Evolutionary conservation across 1,284 basidiomycete genomes (phyloP), one percentile per base, ranked within the genome.

Genomic region (Irpex rosettiformis): DNA sequence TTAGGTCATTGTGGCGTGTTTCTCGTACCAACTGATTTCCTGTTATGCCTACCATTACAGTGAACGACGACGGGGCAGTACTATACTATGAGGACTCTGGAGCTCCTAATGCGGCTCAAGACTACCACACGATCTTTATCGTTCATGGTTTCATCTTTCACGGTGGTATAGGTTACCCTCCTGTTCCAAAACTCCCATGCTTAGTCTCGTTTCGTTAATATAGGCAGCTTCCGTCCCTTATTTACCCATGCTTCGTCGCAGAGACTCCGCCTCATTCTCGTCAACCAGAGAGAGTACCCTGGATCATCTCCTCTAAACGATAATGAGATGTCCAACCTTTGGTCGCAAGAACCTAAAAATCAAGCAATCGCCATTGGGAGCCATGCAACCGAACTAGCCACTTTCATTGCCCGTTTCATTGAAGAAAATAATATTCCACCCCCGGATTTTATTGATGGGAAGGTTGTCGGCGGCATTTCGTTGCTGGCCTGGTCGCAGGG

Each of bases 111-210:
- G 52, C 18, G 3, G 37, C 52, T 8, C 16, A 13, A 2, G 28
- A 25, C 16, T 58, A 58, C 33, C 45, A 28, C 7, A 58, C 57
- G 13, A 54, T 58, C 1, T 18, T 58, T 7, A 7, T 58, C 10
- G 7, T 52, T n/a, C 57, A 58, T 22, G 57, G 57, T 3, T 25
- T 58, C 8, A 28, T 58, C 8, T 58, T 58, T 30, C 57, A 58
- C 27, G 45, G 53, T 22, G 57, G 57, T 58, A 24, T 10, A 53
- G 27, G 13, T 10, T 30, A 40, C 33, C 13, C 33, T 40, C 33
- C 11, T 40, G 11, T 40, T 13, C n/a, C 33, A 40, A n/a, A 40
- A 40, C 33, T 29, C 22, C 40, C 6, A 52, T 94, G 94, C 55
- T 82, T 86, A 62, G n/a, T 4, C 3, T 40, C 33, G 11, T 47